A percentile compares a stretch with the other conserved stretches of the same genome.
Evolutionary conservation across 23 red algal species (phyloP).

Genomic region (Chondrus crispus): DNA sequence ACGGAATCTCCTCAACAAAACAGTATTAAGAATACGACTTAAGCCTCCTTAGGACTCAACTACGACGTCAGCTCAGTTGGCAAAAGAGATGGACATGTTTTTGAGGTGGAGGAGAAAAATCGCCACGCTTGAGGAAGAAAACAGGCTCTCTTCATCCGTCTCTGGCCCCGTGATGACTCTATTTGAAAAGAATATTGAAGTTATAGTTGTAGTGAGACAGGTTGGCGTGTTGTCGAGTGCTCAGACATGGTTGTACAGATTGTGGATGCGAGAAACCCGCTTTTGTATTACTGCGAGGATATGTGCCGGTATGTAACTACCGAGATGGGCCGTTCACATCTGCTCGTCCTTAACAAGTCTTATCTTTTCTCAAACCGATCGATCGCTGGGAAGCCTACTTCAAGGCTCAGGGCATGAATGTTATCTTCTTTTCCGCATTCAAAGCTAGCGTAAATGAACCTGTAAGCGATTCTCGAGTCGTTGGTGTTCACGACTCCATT

Average conservation of each 20-base stretch:
- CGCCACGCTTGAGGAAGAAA: constrained; percentile 68
- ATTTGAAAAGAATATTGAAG: constrained; percentile 97
- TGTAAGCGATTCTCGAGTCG: constrained; percentile 1
- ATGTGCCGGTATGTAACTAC: constrained; percentile 72
- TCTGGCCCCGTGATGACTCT: constrained; percentile 66
- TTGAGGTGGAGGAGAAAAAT: constrained; percentile 72
- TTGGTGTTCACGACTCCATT: constrained; percentile 27
- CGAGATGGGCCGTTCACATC: constrained; percentile 47
- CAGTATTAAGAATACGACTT: constrained; percentile 67
- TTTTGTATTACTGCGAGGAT: constrained; percentile 85
- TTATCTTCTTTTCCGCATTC: constrained; percentile 92
- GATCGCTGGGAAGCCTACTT: constrained; percentile 82
- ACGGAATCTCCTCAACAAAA: constrained; percentile 21
- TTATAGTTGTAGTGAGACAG: constrained; percentile 90
- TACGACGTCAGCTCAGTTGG: constrained; percentile 31
- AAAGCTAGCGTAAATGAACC: constrained; percentile 42
- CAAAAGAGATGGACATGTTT: constrained; percentile 71
- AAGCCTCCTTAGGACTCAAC: constrained; percentile 64
- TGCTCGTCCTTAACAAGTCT: constrained; percentile 91
- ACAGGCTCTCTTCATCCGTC: background rate
- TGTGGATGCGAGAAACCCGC: constrained; percentile 92
- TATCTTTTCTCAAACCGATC: constrained; percentile 60
- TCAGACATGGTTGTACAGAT: constrained; percentile 91
- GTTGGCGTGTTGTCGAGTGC: constrained; percentile 95
- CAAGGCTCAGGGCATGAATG: constrained; percentile 2